phyloP scores from a whole-genome alignment of 805 yeast genomes.

The Saccharomycopsis lassenensis region DNA sequence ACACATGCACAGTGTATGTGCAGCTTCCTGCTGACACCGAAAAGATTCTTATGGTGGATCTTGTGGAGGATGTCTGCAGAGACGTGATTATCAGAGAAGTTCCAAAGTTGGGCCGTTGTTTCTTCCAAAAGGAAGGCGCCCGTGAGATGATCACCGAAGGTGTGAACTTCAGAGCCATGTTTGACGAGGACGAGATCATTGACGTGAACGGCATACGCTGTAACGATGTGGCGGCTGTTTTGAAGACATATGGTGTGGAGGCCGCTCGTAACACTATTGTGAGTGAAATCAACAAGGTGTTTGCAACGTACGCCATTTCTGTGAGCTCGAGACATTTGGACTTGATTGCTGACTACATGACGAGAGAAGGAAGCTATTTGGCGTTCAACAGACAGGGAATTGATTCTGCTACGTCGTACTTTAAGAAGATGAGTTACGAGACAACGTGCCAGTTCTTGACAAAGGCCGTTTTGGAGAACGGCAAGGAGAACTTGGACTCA shows the following conservation, averaged over 20 bases:
- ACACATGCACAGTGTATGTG: slow-evolving; percentile 98
- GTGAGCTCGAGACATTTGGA: slow-evolving; percentile 93
- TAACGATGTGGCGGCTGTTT: slow-evolving; percentile 86
- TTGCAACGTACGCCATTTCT: slow-evolving; percentile 90
- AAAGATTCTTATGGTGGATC: slow-evolving; percentile 93
- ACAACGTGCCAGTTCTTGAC: slow-evolving; percentile 97
- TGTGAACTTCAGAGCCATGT: slow-evolving; percentile 94
- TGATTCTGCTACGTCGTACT: slow-evolving; percentile 88
- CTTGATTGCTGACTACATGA: slow-evolving; percentile 97
- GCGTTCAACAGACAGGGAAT: slow-evolving; percentile 99
- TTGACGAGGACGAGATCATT: slow-evolving; percentile 93
- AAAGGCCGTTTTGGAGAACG: slow-evolving; percentile 89
- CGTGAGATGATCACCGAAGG: slow-evolving; percentile 91
- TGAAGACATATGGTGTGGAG: slow-evolving; percentile 92
- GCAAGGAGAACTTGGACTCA: slow-evolving; percentile 73
- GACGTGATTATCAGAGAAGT: slow-evolving; percentile 88
- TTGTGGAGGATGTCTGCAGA: slow-evolving; percentile 86
- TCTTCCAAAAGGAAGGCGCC: slow-evolving; percentile 60
- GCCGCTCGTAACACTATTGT: slow-evolving; percentile 98
- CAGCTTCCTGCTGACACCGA: slow-evolving; percentile 82
- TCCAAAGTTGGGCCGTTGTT: slow-evolving; percentile 84
- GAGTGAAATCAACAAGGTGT: slow-evolving; percentile 89
- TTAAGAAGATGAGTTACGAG: slow-evolving; percentile 98
- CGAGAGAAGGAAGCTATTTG: slow-evolving; percentile 92
- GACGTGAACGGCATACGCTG: slow-evolving; percentile 84